Percentiles rank a stretch among this genome's conserved stretches.
Evolutionary conservation across 2,329 filamentous ascomycete species (phyloP).

Genomic region (Cytospora chrysosperma): DNA sequence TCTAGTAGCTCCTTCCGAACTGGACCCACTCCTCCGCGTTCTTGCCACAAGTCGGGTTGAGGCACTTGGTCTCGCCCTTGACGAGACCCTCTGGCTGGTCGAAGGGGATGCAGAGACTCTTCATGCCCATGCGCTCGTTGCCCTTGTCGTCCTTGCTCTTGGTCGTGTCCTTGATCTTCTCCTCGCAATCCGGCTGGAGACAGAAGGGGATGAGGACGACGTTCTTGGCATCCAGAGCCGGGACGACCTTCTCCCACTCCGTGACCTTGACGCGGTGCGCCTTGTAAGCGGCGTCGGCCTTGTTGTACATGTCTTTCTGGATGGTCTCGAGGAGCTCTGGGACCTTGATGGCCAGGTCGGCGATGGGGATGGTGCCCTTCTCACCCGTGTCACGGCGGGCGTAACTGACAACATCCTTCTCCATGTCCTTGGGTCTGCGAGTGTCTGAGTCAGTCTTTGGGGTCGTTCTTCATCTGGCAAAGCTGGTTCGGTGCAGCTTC

Average conservation of each 20-base stretch:
- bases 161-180: slow-evolving; percentile 90
- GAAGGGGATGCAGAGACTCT: slow-evolving; percentile 71
- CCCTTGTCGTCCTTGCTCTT: slow-evolving; percentile 52
- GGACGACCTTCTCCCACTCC: slow-evolving; percentile 89
- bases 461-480: neutral
- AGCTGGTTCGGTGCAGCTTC: too few relatives aligned
- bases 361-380: slow-evolving; percentile 77
- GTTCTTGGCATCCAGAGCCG: slow-evolving; percentile 87
- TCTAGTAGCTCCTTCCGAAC: slow-evolving; percentile 75
- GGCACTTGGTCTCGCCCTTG: slow-evolving; percentile 82
- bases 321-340: slow-evolving; percentile 85
- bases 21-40: slow-evolving; percentile 85
- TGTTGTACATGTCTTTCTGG: slow-evolving; percentile 74
- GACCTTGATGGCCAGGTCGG: slow-evolving; percentile 70
- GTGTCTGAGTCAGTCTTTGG: neutral
- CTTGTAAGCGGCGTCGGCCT: slow-evolving; percentile 76
- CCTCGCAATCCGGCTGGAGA: slow-evolving; percentile 77
- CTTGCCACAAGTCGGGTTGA: slow-evolving; percentile 80
- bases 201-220: slow-evolving; percentile 92
- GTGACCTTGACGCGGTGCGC: slow-evolving; percentile 78
- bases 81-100: slow-evolving; percentile 81
- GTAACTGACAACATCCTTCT: slow-evolving; percentile 78
- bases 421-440: slow-evolving; percentile 34
- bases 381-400: slow-evolving; percentile 77
- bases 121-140: slow-evolving; percentile 64